A percentile compares a stretch with the other conserved stretches of the same genome.
Evolutionary conservation across 768 basidiomycete genomes (phyloP).

Genomic region (Hortiboletus flavorubellus): DNA sequence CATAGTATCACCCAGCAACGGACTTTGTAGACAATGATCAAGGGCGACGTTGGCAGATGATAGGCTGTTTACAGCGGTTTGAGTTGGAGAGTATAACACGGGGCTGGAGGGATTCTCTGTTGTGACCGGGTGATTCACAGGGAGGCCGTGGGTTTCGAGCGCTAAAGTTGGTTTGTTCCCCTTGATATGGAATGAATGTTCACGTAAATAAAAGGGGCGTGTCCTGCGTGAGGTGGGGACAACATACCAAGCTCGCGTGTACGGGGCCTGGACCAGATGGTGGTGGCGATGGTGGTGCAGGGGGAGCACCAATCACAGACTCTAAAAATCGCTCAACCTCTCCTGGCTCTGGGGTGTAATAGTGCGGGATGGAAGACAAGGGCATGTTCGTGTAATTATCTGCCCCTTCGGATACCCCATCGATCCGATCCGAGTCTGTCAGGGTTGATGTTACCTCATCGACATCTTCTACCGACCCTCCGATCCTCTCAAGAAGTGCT

Average conservation of each 20-base stretch:
- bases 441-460: not conserved
- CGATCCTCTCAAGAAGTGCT: constrained; percentile 23
- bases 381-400: not conserved
- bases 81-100: constrained; percentile 10
- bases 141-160: constrained; percentile 16
- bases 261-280: not conserved
- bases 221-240: not conserved
- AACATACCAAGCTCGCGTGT: constrained; percentile 21
- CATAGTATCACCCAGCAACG: constrained; percentile 9
- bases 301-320: constrained; percentile 20
- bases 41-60: not conserved
- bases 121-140: not conserved
- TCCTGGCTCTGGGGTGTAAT: constrained; percentile 19
- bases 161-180: constrained; percentile 7
- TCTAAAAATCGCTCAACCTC: constrained; percentile 27
- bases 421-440: constrained; percentile 8
- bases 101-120: constrained; percentile 1
- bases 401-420: not conserved
- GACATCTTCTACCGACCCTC: not conserved
- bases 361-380: constrained; percentile 4
- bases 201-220: constrained; percentile 6
- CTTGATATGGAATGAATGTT: not conserved
- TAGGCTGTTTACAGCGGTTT: constrained; percentile 9
- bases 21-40: constrained; percentile 3
- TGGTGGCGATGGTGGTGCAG: not conserved